Base-by-base conservation (phyloP, 2,329 filamentous ascomycete genomes). In the Mariannaea elegans region DNA sequence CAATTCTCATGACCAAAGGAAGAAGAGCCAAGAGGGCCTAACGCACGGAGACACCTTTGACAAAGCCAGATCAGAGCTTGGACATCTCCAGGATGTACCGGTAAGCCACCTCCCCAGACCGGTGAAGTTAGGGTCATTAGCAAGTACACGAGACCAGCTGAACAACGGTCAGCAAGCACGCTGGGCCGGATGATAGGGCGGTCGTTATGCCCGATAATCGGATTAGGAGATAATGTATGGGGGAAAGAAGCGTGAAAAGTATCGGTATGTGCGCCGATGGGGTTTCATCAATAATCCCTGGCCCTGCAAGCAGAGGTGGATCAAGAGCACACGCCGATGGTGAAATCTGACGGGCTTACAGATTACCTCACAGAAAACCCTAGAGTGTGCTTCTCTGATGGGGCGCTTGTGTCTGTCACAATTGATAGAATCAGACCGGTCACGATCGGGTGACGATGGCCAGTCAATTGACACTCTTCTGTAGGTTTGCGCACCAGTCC, bases 61-160 rank as follows among this genome's bases (percentile, higher is more conserved):
- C 42, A 41, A 48, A 19, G 19, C 16, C 24, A 9, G 44, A 55
- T 51, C 57, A 53, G 60, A 47, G 24, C 24, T 48, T 61, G 62
- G 56, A 58, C 66, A 58, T 61, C 29, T 57, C 16, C 10, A 55
- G 61, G 58, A 66, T 67, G 49, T 62, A 63, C 41, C 36, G 41
- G 21, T 21, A 44, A 60, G 62, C 60, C 59, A 60, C 49, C 39
- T 65, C 61, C 61, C 65, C 63, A 54, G 65, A 70, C 68, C 68
- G 68, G 68, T 70, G 57, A 70, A 57, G 56, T 29, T 52, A 60
- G 59, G 59, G 63, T 48, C 63, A 62, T 59, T 46, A 38, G 54
- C 18, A 46, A 56, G 57, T 56, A 59, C 67, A 67, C 53, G 56
- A 66, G 46, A 47, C 31, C 61, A 62, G 56, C 50, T 61, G 65